A percentile compares a stretch with the other conserved stretches of the same genome.
Conservation (phyloP, 331 rosid genomes). For the Quercus tomentella region DNA sequence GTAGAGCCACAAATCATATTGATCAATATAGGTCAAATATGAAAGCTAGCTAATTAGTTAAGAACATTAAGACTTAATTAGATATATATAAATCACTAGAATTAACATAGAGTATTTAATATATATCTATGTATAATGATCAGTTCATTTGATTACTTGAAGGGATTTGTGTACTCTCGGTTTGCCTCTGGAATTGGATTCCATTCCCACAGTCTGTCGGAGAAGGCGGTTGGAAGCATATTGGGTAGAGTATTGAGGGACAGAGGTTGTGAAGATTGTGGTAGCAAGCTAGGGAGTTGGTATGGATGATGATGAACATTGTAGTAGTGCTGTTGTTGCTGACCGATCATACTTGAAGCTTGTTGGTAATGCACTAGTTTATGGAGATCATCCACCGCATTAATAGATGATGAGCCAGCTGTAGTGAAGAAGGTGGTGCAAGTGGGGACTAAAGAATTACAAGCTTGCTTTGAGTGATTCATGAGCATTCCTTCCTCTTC, state of each 20-base stretch:
- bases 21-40: slow-evolving; percentile 20
- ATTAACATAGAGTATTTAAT: neutral
- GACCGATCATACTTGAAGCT: slow-evolving; percentile 9
- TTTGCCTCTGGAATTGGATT: slow-evolving; percentile 61
- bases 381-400: slow-evolving; percentile 71
- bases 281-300: slow-evolving; percentile 37
- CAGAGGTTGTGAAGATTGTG: slow-evolving; percentile 37
- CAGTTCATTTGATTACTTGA: slow-evolving; percentile 57
- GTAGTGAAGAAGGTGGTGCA: slow-evolving; percentile 16
- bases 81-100: neutral
- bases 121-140: slow-evolving; percentile 12
- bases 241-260: slow-evolving; percentile 39
- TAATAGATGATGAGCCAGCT: slow-evolving; percentile 18
- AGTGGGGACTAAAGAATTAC: slow-evolving; percentile 1
- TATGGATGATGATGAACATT: slow-evolving; percentile 23
- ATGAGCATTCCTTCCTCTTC: slow-evolving; percentile 36
- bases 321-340: slow-evolving; percentile 31
- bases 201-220: slow-evolving; percentile 96
- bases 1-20: slow-evolving; percentile 1
- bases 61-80: neutral
- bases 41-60: slow-evolving; percentile 19
- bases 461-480: slow-evolving; percentile 25
- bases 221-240: slow-evolving; percentile 56
- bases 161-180: slow-evolving; percentile 49
- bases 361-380: slow-evolving; percentile 55